phyloP scores from a whole-genome alignment of 768 basidiomycete genomes.

The Rhodosporidiobolus odoratus region DNA sequence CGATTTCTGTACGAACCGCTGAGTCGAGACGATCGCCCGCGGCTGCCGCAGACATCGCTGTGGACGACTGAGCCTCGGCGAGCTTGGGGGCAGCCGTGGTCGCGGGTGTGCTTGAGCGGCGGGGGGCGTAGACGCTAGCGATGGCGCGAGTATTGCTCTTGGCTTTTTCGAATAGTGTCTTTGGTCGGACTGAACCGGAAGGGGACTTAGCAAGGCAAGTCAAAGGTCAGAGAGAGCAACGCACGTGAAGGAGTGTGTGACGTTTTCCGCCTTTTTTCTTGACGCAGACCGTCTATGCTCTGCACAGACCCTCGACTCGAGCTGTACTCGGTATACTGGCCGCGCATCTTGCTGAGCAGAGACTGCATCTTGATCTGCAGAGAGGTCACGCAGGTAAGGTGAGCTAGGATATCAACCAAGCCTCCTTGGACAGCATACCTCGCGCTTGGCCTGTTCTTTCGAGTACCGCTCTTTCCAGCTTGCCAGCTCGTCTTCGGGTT shows the following conservation, averaged over 20 bases:
- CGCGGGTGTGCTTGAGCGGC: not conserved
- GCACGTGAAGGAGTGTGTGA: not conserved
- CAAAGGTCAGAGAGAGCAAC: not conserved
- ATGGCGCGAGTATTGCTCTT: slow-evolving; percentile 9
- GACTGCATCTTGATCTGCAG: slow-evolving; percentile 13
- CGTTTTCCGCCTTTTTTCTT: slow-evolving; percentile 6
- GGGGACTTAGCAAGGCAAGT: not conserved
- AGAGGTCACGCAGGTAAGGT: too few relatives aligned
- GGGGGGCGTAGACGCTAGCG: slow-evolving; percentile 26
- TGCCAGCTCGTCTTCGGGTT: not conserved
- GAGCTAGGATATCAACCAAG: too few relatives aligned
- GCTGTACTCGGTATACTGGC: not conserved
- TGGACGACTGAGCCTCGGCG: not conserved
- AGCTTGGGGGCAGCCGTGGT: not conserved
- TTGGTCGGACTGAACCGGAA: not conserved
- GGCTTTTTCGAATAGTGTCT: slow-evolving; percentile 24
- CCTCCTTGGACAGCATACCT: not conserved
- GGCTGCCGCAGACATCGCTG: not conserved
- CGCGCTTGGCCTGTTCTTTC: slow-evolving; percentile 14
- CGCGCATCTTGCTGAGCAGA: slow-evolving; percentile 1
- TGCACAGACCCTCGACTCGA: slow-evolving; percentile 4
- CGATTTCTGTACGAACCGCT: not conserved
- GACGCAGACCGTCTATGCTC: slow-evolving; percentile 4
- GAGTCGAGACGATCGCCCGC: not conserved
- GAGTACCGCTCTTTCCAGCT: slow-evolving; percentile 18